Evolutionary conservation across 106 monocot species (phyloP).

Genomic region (Vanilla planifolia): DNA sequence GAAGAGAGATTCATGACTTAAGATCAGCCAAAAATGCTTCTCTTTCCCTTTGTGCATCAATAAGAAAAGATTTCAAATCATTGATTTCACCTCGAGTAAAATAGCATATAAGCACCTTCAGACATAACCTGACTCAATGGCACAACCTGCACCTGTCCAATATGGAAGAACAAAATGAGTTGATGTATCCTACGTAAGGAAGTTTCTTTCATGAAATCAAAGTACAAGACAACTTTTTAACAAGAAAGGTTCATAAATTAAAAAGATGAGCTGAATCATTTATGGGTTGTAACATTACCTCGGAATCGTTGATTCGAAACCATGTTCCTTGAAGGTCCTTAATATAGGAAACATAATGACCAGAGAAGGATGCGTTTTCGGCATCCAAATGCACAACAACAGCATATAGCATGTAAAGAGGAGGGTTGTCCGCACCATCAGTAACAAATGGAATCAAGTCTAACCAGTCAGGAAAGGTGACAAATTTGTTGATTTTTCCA

Average conservation of each 20-base stretch:
- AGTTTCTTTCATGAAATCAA: not conserved
- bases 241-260: not conserved
- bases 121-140: conserved; percentile 84
- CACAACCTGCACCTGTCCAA: conserved; percentile 83
- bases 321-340: conserved; percentile 85
- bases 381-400: conserved; percentile 92
- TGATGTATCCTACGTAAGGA: too few relatives aligned
- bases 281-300: conserved; percentile 35
- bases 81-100: conserved; percentile 73
- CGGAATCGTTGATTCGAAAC: conserved; percentile 82
- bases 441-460: conserved; percentile 96
- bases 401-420: conserved; percentile 84
- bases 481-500: conserved; percentile 95
- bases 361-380: conserved; percentile 85
- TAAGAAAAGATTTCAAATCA: not conserved
- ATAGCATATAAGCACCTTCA: conserved; percentile 95
- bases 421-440: conserved; percentile 68
- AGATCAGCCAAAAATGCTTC: too few relatives aligned
- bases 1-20: conserved; percentile 5
- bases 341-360: conserved; percentile 89
- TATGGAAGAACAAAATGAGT: too few relatives aligned
- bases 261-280: not conserved
- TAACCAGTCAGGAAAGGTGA: conserved; percentile 86
- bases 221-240: not conserved
- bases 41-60: too few relatives aligned